phyloP scores from a whole-genome alignment of 2,329 filamentous ascomycete genomes.

The Xylaria sp. region DNA sequence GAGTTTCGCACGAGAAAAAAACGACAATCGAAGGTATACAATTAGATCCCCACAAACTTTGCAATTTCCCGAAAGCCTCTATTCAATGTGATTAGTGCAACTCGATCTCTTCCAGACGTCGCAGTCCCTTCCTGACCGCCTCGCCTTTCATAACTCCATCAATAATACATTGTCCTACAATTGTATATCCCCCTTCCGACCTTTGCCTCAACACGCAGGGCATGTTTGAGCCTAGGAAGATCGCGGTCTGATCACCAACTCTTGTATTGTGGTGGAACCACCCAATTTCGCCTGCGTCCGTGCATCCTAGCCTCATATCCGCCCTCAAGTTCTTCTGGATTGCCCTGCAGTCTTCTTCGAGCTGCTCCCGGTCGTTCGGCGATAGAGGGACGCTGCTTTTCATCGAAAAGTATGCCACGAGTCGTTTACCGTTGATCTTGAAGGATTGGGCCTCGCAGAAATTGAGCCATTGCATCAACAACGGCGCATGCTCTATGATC shows the following conservation, averaged over 20 bases:
- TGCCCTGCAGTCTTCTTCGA: constrained; percentile 13
- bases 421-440: constrained; percentile 12
- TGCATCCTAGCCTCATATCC: constrained; percentile 25
- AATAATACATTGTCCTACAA: constrained; percentile 22
- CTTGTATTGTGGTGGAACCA: constrained; percentile 22
- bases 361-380: neutral
- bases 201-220: constrained; percentile 23
- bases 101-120: constrained; percentile 16
- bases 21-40: too few relatives aligned
- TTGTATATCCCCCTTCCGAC: constrained; percentile 7
- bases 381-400: constrained; percentile 10
- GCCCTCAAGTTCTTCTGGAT: constrained; percentile 19
- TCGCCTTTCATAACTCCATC: constrained; percentile 27
- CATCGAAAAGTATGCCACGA: constrained; percentile 20
- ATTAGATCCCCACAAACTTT: too few relatives aligned
- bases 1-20: too few relatives aligned
- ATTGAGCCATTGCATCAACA: constrained; percentile 22
- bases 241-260: constrained; percentile 17
- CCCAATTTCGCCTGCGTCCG: constrained; percentile 18
- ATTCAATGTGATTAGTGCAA: constrained; percentile 8
- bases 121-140: constrained; percentile 20
- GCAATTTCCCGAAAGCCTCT: neutral
- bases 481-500: constrained; percentile 14
- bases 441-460: constrained; percentile 24
- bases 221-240: constrained; percentile 24